phyloP scores from a whole-genome alignment of 192 early-diverging fungal species.

The Radiomyces spectabilis region DNA sequence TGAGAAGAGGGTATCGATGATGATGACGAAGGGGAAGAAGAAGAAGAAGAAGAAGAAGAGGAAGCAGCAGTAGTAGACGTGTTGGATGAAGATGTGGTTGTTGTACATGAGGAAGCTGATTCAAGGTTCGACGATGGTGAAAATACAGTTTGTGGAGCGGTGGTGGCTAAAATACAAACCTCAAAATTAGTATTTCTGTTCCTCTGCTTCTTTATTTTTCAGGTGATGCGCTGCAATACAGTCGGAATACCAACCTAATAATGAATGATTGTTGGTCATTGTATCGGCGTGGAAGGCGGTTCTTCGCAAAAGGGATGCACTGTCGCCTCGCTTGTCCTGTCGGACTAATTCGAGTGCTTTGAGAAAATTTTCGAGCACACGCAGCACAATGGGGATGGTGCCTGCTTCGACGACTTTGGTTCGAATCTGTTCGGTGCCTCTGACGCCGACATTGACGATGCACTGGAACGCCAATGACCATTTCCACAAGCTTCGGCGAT shows the following conservation, averaged over 20 bases:
- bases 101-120: neutral
- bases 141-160: neutral
- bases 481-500: slow-evolving; percentile 65
- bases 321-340: neutral
- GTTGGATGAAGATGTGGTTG: neutral
- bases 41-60: neutral
- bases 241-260: slow-evolving; percentile 21
- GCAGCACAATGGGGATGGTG: slow-evolving; percentile 73
- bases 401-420: slow-evolving; percentile 82
- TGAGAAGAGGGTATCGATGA: neutral
- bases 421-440: slow-evolving; percentile 74
- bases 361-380: slow-evolving; percentile 62
- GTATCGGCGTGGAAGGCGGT: no score
- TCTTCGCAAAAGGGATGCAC: no score
- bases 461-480: slow-evolving; percentile 81
- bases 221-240: slow-evolving; percentile 5
- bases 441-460: slow-evolving; percentile 80
- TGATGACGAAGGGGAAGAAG: neutral
- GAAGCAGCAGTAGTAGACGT: neutral
- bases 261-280: no score
- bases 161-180: no score
- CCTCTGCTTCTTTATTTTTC: neutral
- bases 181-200: no score
- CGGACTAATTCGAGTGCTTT: slow-evolving; percentile 31
- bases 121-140: no score